These are phyloP conservation scores for Helichrysum umbraculigerum DNA, from an alignment of 129 eudicot genomes.

Conservation along the genomic window DNA sequence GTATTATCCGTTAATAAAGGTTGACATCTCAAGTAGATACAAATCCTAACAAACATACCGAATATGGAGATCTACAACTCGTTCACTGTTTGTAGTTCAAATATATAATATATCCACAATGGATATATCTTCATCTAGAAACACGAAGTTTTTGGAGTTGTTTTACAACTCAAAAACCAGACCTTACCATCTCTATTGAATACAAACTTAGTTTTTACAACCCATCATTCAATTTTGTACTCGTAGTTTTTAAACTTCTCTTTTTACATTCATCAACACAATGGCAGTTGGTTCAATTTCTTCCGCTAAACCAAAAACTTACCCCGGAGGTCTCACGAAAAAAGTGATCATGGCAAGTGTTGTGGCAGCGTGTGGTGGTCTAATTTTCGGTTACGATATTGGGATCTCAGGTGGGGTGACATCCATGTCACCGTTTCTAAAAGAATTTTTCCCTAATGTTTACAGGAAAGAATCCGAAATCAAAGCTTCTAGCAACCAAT, in stretches of 20 bases:
- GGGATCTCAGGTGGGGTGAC: background rate
- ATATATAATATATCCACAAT: no score
- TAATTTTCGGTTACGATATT: background rate
- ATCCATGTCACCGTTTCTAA: background rate
- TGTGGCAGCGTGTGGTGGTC: background rate
- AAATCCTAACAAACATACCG: no score
- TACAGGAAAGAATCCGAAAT: background rate
- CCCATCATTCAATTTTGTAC: background rate
- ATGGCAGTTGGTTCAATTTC: background rate
- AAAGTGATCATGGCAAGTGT: background rate
- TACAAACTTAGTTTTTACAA: background rate
- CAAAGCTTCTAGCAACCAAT: background rate
- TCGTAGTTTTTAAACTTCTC: background rate
- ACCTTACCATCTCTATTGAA: background rate
- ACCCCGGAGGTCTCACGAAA: background rate
- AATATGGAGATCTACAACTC: no score
- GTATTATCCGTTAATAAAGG: no score
- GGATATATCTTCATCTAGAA: no score
- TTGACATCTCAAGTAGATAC: no score
- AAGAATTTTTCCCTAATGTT: background rate
- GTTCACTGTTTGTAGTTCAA: no score
- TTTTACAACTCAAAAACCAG: background rate
- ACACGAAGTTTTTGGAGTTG: background rate
- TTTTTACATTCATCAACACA: background rate
- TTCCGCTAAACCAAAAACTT: background rate